Evolutionary conservation across 306 rosid species (phyloP), one percentile per base, ranked within the genome.

Genomic region (Rosa lucieae): DNA sequence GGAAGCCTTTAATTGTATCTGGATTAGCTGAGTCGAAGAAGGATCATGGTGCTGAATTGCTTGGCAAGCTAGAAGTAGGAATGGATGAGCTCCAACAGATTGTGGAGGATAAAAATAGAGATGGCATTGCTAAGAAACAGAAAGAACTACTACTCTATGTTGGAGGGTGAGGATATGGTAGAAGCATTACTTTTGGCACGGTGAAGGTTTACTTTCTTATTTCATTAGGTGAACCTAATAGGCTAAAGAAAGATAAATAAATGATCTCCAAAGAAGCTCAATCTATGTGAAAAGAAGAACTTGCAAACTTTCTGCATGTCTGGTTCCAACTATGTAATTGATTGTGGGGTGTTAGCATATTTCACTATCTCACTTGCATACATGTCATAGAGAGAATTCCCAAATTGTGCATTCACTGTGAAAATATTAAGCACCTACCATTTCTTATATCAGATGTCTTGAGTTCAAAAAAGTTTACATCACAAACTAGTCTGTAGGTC

Each of bases 1-100:
- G 99, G 66, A 93, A 88, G 88, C 67, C 84, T 77, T 82, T 95
- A 77, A 87, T 95, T 82, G 76, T 90, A 78, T 91, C 96, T 8
- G 97, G 94, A 53, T 89, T 95, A 83, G 96, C 98, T 53, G 98
- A 91, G 72, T 82, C 98, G 6, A 95, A 93, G 89, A 95, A 95
- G 86, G 96, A 91, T 67, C 91, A 89, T 67, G 99, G 96, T 69
- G 82, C 91, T 69, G 97, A 91, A 80, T 78, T 89, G 80, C 92
- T 95, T 20, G 85, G 73, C 76, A 95, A 93, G 91, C 85, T 95
- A 85, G 98, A 95, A 80, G 85, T 85, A 74, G 98, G 97, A 79
- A 79, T 95, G 77, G 96, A 93, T 35, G 99, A 95, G 84, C 89
- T 95, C 78, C 96, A 95, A 84, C 78, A 88, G 87, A 90, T 95